Percentiles rank a stretch among this genome's conserved stretches.
Evolutionary conservation across 768 basidiomycete species (phyloP).

Genomic region (Pisolithus sp.): DNA sequence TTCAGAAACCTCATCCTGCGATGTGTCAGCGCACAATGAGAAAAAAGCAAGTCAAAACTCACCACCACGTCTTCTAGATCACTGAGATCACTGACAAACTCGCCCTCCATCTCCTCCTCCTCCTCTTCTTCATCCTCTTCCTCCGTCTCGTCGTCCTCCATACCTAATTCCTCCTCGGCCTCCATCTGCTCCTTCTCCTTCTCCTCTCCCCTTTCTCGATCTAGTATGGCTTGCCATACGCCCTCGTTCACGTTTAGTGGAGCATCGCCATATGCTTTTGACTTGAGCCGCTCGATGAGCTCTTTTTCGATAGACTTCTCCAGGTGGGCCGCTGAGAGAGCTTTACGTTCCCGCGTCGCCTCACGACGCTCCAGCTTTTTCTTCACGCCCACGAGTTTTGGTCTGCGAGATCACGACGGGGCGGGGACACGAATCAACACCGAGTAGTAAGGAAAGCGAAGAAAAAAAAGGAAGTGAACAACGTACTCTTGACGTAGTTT

Average conservation of each 20-base stretch:
- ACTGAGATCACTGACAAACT: constrained; percentile 49
- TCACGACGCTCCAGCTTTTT: constrained; percentile 96
- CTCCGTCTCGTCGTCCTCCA: constrained; percentile 51
- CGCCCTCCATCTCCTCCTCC: constrained; percentile 45
- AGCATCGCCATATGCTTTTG: constrained; percentile 95
- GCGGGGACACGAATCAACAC: neutral
- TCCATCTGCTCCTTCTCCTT: constrained; percentile 41
- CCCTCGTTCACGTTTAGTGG: constrained; percentile 97
- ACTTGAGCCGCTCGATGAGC: constrained; percentile 89
- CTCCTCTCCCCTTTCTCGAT: constrained; percentile 58
- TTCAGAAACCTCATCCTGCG: constrained; percentile 31
- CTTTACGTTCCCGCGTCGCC: constrained; percentile 89
- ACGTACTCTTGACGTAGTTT: constrained; percentile 81
- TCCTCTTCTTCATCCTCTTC: constrained; percentile 48
- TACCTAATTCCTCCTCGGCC: constrained; percentile 33
- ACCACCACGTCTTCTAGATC: constrained; percentile 66
- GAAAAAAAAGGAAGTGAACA: neutral
- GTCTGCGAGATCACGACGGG: constrained; percentile 39
- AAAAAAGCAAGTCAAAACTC: constrained; percentile 22
- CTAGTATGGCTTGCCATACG: constrained; percentile 90
- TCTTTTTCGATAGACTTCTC: constrained; percentile 96
- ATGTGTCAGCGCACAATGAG: constrained; percentile 11
- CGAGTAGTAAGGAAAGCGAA: no score
- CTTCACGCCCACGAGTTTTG: constrained; percentile 91
- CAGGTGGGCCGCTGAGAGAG: constrained; percentile 89